Percentiles rank a stretch among this genome's conserved stretches.
phyloP scores from a whole-genome alignment of 768 basidiomycete genomes.

The Rhodotorula paludigena region DNA sequence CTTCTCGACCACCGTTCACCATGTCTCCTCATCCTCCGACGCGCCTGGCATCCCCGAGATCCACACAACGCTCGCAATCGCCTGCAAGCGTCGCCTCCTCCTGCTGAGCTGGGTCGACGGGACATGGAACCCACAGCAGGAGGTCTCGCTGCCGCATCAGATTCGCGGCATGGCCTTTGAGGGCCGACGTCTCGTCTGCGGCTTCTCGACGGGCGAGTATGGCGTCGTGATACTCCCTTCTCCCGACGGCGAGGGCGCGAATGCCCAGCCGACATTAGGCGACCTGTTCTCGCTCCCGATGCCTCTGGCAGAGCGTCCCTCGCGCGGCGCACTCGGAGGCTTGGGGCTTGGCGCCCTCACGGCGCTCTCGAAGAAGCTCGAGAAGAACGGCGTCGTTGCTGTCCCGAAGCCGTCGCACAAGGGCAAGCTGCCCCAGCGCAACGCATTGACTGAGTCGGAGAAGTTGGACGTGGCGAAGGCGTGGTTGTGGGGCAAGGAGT shows the following conservation, averaged over 20 bases:
- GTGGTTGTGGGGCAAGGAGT: slow-evolving; percentile 35
- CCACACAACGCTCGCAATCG: slow-evolving; percentile 73
- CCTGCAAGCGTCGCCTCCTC: slow-evolving; percentile 77
- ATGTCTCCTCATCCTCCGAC: slow-evolving; percentile 37
- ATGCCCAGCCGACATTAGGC: slow-evolving; percentile 51
- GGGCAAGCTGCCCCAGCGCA: slow-evolving; percentile 7
- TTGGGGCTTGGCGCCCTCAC: slow-evolving; percentile 22
- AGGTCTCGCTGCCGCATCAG: slow-evolving; percentile 77
- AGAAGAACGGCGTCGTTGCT: slow-evolving; percentile 35
- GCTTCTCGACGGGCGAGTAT: slow-evolving; percentile 72
- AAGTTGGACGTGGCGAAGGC: not conserved
- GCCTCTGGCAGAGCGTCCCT: not conserved
- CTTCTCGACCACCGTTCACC: slow-evolving; percentile 60
- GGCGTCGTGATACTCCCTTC: slow-evolving; percentile 58
- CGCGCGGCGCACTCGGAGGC: slow-evolving; percentile 11
- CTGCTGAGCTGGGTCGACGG: slow-evolving; percentile 83
- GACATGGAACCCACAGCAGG: slow-evolving; percentile 60
- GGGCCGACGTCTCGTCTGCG: slow-evolving; percentile 56
- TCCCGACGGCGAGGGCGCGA: slow-evolving; percentile 52
- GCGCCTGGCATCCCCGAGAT: slow-evolving; percentile 49
- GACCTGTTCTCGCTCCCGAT: slow-evolving; percentile 32
- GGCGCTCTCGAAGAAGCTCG: slow-evolving; percentile 28
- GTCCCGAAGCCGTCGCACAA: slow-evolving; percentile 3
- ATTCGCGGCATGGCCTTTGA: slow-evolving; percentile 73
- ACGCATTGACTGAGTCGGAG: not conserved